Base-by-base conservation (phyloP, 2,329 filamentous ascomycete genomes). In the Periconia digitata region DNA sequence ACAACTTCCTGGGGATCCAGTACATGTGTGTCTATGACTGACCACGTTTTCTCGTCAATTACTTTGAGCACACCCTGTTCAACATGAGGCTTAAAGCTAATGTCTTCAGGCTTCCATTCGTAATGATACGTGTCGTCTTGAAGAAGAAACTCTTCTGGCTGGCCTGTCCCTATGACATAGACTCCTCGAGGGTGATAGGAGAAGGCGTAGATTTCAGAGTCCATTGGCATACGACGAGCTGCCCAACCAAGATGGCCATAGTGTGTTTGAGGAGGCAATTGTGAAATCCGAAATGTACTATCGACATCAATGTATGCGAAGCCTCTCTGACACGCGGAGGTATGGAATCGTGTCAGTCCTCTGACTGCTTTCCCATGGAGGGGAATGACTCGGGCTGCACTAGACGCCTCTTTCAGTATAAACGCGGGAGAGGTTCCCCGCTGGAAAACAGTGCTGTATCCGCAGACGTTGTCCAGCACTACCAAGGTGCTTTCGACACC, bases 121-220 rank as follows among this genome's bases (percentile, higher is more conserved):
- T 82, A 79, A 54, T 95, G 89, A 53, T 90, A 85, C 49, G 95
- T 92, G 58, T 96, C 90, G 44, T 89, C 89, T 1, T 90, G 90
- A 18, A 96, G 79, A 68, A 90, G 87, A 65, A 96, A 97, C 3
- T 85, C 83, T 41, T 86, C 83, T 21, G 72, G 65, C 7, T 77
- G 76, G 53, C 85, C 87, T 47, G 89, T 92, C 3, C 85, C 89
- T 15, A 92, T 75, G 2, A 90, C 83, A 63, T 95, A 96, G 0
- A 87, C 83, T 18, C 84, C 83, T 36, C 86, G 86, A 0, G 85
- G 82, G 63, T 95, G 92, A 64, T 92, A 95, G 1, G 87, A 80
- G 15, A 97, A 73, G 2, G 84, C 82, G 52, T 86, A 81, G 10
- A 92, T 78, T 50, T 95, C 88, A 44, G 86, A 77, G 15, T 81